Base-by-base conservation (phyloP, 1,284 basidiomycete genomes). In the Trichosporon coremiiforme region DNA sequence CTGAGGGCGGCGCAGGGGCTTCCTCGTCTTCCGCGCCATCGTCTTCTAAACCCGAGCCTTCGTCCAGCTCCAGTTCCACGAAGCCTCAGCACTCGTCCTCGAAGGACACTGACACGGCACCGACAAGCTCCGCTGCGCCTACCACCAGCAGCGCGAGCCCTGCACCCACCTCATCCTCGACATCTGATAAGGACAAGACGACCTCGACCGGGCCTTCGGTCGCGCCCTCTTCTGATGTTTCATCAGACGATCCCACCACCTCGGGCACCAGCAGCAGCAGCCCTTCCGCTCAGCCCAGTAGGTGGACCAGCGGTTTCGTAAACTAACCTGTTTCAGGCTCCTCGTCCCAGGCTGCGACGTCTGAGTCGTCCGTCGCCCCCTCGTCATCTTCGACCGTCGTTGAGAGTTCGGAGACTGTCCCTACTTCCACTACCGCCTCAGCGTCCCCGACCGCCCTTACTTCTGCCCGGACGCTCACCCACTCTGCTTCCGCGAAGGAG, bases 311-410 rank as follows among this genome's bases (percentile, higher is more conserved):
- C n/a, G 3, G 10, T 17, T 12, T 2, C 4, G 3, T 22, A 9
- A n/a, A n/a, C 63, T 41, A 7, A 38, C 38, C 20, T 41, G 20
- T 41, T 22, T 25, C 63, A 41, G 63, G 36, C 63, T 38, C 63
- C 38, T 38, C 63, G 7, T 38, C 63, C 9, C 22, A 25, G 4
- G 36, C 36, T 10, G 2, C n/a, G 63, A 25, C 63, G 3, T 41
- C 63, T 10, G 63, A 38, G 12, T 64, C 63, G 5, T 38, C 35
- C 36, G 8, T n/a, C 22, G 63, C 38, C 38, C 35, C 63, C 13
- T 41, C 35, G 20, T n/a, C 63, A 8, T 45, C 63, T 9, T 64
- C 63, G 5, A 2, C 35, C 12, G 38, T 22, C 4, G 63, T 64
- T 17, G 63, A 64, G 31, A 60, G 31, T 20, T 29, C 63, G 5